Percentiles rank a stretch among this genome's conserved stretches.
Evolutionary conservation across 2,329 filamentous ascomycete species (phyloP).

Genomic region (Sclerotiophoma versabilis): DNA sequence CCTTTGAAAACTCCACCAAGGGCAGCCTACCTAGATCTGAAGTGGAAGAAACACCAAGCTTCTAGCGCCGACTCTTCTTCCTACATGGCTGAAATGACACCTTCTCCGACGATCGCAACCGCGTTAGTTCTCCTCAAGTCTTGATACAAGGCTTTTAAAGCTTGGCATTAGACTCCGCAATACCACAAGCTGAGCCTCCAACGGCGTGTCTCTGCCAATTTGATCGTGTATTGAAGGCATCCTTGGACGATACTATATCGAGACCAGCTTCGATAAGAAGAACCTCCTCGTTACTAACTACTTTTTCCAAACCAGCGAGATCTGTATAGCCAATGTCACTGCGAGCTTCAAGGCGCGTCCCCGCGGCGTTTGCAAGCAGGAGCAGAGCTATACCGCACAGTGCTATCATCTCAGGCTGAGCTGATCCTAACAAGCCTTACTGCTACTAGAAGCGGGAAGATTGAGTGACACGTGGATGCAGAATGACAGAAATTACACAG

Average conservation of each 20-base stretch:
- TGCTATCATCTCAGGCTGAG: conserved; percentile 63
- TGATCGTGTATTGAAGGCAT: conserved; percentile 57
- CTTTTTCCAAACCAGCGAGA: conserved; percentile 69
- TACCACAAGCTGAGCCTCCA: background rate
- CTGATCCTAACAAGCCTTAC: conserved; percentile 50
- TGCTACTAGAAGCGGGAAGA: conserved; percentile 15
- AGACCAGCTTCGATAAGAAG: conserved; percentile 69
- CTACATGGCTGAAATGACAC: background rate
- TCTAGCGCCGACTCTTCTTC: background rate
- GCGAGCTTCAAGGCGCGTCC: conserved; percentile 67
- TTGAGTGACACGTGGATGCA: too few relatives aligned
- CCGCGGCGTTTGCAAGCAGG: conserved; percentile 59
- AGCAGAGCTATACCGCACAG: conserved; percentile 67
- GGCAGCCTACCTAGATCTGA: background rate
- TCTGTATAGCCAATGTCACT: conserved; percentile 67
- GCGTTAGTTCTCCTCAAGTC: background rate
- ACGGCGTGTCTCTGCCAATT: conserved; percentile 27
- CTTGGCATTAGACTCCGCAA: background rate
- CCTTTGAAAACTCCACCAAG: background rate
- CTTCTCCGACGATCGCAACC: background rate
- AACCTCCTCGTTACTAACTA: conserved; percentile 70
- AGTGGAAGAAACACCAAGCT: background rate
- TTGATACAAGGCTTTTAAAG: background rate
- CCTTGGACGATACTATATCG: conserved; percentile 69
- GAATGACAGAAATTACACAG: too few relatives aligned